Base-by-base conservation (phyloP, 306 rosid genomes). In the Quillaja saponaria region DNA sequence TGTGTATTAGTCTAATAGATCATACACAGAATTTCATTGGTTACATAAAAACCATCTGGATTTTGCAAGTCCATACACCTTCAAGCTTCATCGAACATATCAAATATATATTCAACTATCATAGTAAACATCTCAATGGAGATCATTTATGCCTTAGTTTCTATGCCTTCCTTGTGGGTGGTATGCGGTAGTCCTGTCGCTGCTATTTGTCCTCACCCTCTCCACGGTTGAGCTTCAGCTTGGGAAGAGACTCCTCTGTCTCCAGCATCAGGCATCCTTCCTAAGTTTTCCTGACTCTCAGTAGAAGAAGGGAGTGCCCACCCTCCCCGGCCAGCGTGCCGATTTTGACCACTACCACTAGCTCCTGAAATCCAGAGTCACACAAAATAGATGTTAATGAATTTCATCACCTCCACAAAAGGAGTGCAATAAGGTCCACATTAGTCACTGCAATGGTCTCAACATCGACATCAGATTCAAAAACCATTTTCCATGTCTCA, bases 221-320 rank as follows among this genome's bases (percentile, higher is more conserved):
- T 66, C 74, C n/a, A 52, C 42, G 20, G 25, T n/a, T n/a, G n/a
- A n/a, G n/a, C 41, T 13, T 55, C 59, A 0, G 61, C 3, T 13
- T 11, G 62, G 50, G 87, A 72, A 44, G 84, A 63, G 45, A 68
- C 76, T 13, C 16, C 75, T 11, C n/a, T 10, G 15, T 63, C 70
- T 50, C 64, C 46, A 18, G 17, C 28, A 57, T 72, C 80, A 25
- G 75, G 34, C 8, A 70, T 64, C 34, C 67, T 47, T 44, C 68
- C 71, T 18, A 31, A 40, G 9, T 51, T 58, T 62, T 74, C 71
- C 31, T n/a, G 33, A 12, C 11, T 17, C 71, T 85, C 88, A 1
- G 67, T 61, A 15, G 80, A 79, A 15, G 80, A 79, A 55, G 94
- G 94, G 40, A 88, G 90, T 7, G 84, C 83, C 90, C 78, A 68